Evolutionary conservation across 2,329 filamentous ascomycete species (phyloP).

Genomic region (Pseudogymnoascus sp.): DNA sequence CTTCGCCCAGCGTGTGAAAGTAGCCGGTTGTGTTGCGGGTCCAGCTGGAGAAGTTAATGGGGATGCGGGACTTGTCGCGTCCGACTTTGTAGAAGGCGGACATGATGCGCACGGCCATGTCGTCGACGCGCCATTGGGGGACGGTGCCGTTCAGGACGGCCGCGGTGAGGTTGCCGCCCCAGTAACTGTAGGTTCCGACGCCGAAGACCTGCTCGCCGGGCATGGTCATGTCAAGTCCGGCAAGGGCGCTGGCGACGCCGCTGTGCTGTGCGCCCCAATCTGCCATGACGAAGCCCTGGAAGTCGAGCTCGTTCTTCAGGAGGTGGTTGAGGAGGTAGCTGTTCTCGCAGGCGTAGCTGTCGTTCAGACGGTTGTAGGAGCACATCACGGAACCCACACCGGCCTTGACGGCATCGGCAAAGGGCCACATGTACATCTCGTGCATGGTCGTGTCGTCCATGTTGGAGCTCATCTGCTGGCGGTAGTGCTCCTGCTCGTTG

Average conservation of each 20-base stretch:
- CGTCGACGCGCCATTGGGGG: slow-evolving; percentile 78
- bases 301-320: slow-evolving; percentile 70
- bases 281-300: slow-evolving; percentile 73
- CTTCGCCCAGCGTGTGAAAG: slow-evolving; percentile 51
- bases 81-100: slow-evolving; percentile 60
- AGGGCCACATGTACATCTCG: slow-evolving; percentile 53
- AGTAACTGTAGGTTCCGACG: slow-evolving; percentile 46
- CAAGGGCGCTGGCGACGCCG: slow-evolving; percentile 55
- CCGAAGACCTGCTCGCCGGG: slow-evolving; percentile 74
- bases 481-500: slow-evolving; percentile 59
- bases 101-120: slow-evolving; percentile 84
- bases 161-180: slow-evolving; percentile 80
- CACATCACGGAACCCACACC: slow-evolving; percentile 79
- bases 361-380: slow-evolving; percentile 75
- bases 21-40: slow-evolving; percentile 66
- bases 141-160: slow-evolving; percentile 84
- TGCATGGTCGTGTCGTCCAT: slow-evolving; percentile 54
- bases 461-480: slow-evolving; percentile 30
- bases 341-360: slow-evolving; percentile 73
- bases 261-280: slow-evolving; percentile 73
- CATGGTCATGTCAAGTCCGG: slow-evolving; percentile 83
- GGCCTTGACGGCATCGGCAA: slow-evolving; percentile 50
- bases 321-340: slow-evolving; percentile 65
- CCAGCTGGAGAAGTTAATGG: slow-evolving; percentile 85
- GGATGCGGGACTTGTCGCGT: slow-evolving; percentile 30